A percentile compares a stretch with the other conserved stretches of the same genome.
These are phyloP conservation scores for Bolboschoenus planiculmis DNA, from an alignment of 176 grass and related monocot species.

Conservation along the genomic window DNA sequence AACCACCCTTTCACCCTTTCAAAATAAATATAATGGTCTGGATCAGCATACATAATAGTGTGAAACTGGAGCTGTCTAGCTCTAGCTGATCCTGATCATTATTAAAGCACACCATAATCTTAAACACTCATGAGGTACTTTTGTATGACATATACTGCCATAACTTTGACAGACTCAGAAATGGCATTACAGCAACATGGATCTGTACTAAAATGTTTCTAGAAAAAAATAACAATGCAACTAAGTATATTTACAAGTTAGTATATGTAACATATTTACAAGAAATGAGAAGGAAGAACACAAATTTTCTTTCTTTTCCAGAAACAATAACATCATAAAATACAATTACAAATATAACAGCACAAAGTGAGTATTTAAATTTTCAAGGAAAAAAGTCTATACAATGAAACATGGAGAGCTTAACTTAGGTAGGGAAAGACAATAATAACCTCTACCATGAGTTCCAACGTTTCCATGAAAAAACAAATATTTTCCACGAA, in stretches of 20 bases:
- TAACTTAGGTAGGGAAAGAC: conserved; percentile 42
- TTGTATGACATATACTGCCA: not conserved
- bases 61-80: no score
- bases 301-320: conserved; percentile 4
- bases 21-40: no score
- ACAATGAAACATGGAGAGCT: conserved; percentile 85
- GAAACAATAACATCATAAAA: conserved; percentile 6
- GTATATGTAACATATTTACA: not conserved
- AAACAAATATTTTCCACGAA: conserved; percentile 46
- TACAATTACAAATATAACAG: conserved; percentile 27
- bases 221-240: not conserved
- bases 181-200: not conserved
- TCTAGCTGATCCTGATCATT: no score
- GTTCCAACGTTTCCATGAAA: conserved; percentile 51
- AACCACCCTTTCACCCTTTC: no score
- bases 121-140: not conserved
- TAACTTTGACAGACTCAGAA: not conserved
- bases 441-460: conserved; percentile 73
- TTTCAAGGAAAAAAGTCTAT: conserved; percentile 63
- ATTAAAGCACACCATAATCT: not conserved
- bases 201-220: not conserved
- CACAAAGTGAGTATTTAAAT: conserved; percentile 34
- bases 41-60: no score
- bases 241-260: not conserved
- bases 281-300: not conserved